Base-by-base conservation (phyloP, 1,139 yeast species). In the Pichia sp. region DNA sequence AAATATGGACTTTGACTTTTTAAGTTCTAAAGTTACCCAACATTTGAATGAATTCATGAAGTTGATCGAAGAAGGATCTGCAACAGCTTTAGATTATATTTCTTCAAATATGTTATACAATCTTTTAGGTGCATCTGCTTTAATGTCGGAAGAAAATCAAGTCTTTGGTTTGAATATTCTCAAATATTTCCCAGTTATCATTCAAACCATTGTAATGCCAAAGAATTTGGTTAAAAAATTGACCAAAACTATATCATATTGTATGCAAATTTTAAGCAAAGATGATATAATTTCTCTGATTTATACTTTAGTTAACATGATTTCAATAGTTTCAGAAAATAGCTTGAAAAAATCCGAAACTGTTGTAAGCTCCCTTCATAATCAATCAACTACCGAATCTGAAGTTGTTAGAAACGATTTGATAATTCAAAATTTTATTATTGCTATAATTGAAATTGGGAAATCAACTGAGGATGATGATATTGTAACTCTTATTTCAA, bases 211-310 rank as follows among this genome's bases (percentile, higher is more conserved):
- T 9, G 40, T 55, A 3, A 41, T 59, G 41, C 49, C 52, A 31
- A 34, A 40, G 20, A 50, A 40, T 2, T 41, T 48, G 14, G 59
- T 56, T 14, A 45, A 46, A 22, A 44, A 49, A 14, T 36, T 57
- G 18, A 44, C 61, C 4, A 36, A 39, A 14, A 47, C 55, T 3
- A 41, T 59, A 5, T 49, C 54, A n/a, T 51, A 47, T 45, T 73
- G 74, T 21, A 60, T 70, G 49, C 70, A 66, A 47, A 66, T 67
- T 15, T 59, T 76, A 41, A 68, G 84, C 20, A 93, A 86, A 55
- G 96, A 88, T 59, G 78, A 85, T 0, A 79, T 84, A 17, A 85
- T 88, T 11, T 82, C 95, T n/a, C 75, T 91, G 2, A 79, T 91
- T 42, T 91, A 91, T 59, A 81, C 95, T 0, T 69, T 89, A 50